A percentile compares a stretch with the other conserved stretches of the same genome.
phyloP scores from a whole-genome alignment of 495 filamentous ascomycete species.

The Annulohypoxylon stygium region DNA sequence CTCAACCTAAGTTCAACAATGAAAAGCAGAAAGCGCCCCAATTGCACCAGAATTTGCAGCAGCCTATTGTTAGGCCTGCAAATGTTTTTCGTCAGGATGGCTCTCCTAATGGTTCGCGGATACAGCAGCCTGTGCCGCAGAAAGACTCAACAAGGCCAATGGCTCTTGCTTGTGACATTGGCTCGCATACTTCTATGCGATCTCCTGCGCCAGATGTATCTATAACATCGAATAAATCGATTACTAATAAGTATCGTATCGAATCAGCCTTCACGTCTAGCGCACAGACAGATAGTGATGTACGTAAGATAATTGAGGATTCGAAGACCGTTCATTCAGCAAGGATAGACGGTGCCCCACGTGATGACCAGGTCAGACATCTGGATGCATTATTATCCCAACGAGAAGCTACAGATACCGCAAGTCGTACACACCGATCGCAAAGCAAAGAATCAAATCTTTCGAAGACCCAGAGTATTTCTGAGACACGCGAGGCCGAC shows the following conservation, averaged over 20 bases:
- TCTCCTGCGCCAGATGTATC: neutral
- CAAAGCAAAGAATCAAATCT: neutral
- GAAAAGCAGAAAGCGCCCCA: neutral
- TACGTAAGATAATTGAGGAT: constrained; percentile 1
- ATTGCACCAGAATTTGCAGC: neutral
- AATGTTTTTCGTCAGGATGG: constrained; percentile 12
- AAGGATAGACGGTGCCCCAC: neutral
- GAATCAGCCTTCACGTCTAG: neutral
- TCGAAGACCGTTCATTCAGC: neutral
- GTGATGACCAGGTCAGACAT: neutral
- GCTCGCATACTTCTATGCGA: neutral
- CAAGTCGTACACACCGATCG: neutral
- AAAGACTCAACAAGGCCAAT: neutral
- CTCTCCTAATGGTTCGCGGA: neutral
- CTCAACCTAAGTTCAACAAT: neutral
- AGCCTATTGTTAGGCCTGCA: neutral
- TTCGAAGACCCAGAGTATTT: neutral
- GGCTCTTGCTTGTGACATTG: no score
- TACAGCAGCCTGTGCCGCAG: no score
- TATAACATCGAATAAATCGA: neutral
- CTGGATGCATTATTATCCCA: constrained; percentile 3
- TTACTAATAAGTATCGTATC: neutral
- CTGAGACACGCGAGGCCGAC: neutral
- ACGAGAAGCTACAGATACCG: neutral
- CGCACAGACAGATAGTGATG: neutral